phyloP scores from a whole-genome alignment of 176 grass and related monocot species.

The Aechmea fasciata region DNA sequence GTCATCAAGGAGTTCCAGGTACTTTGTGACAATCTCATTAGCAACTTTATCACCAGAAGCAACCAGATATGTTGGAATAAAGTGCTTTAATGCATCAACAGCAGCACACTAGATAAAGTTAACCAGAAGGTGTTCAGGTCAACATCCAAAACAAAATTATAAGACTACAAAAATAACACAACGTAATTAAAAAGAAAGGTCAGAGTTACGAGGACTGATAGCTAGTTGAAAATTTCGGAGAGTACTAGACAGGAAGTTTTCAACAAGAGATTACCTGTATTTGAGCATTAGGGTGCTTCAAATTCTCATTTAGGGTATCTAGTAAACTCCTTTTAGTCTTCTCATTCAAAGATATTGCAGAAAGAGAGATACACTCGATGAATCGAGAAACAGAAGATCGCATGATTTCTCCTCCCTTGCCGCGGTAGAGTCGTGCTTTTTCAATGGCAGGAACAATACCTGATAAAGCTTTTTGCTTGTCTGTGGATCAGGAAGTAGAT shows the following conservation, averaged over 20 bases:
- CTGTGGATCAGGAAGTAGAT: slow-evolving; percentile 28
- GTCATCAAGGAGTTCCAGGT: slow-evolving; percentile 68
- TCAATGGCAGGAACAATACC: slow-evolving; percentile 82
- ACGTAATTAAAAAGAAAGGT: too few relatives aligned
- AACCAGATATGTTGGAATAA: slow-evolving; percentile 74
- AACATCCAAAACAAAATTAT: slow-evolving; percentile 5
- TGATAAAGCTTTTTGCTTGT: slow-evolving; percentile 70
- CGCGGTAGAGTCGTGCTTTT: slow-evolving; percentile 90
- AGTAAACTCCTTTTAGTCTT: slow-evolving; percentile 78
- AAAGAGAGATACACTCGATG: slow-evolving; percentile 79
- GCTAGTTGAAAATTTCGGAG: background rate
- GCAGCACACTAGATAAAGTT: slow-evolving; percentile 51
- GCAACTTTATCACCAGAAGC: slow-evolving; percentile 54
- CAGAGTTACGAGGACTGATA: background rate
- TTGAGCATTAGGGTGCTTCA: slow-evolving; percentile 88
- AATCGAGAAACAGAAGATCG: slow-evolving; percentile 79
- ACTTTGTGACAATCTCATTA: slow-evolving; percentile 48
- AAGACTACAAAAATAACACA: background rate
- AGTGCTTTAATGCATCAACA: slow-evolving; percentile 80
- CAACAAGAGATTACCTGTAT: slow-evolving; percentile 53
- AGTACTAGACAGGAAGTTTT: background rate
- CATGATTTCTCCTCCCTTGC: slow-evolving; percentile 98
- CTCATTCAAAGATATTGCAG: slow-evolving; percentile 69
- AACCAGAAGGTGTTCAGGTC: slow-evolving; percentile 22
- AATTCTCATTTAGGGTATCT: slow-evolving; percentile 94